Evolutionary conservation across 257 asterid species (phyloP), one percentile per base, ranked within the genome.

Genomic region (Solanum bukasovii): DNA sequence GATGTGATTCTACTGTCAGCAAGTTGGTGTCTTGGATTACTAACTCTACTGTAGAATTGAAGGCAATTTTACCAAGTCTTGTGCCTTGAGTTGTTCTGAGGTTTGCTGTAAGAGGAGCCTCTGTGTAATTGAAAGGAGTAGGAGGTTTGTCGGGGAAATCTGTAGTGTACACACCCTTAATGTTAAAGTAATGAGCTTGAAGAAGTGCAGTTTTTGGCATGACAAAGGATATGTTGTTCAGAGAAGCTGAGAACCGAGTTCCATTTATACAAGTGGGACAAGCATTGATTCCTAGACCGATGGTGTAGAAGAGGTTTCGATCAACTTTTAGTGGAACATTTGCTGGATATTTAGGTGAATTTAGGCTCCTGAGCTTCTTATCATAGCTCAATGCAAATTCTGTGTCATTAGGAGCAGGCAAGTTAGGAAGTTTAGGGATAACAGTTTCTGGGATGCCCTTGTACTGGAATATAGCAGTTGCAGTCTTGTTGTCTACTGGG

Each of bases 401-500:
- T 23, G 93, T 90, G 87, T 92, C 93, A 44, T 93, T 92, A 9
- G 89, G 88, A n/a, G 88, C 56, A 2, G 96, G 94, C 38, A 94
- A 34, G 3, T 82, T 37, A 20, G 94, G 93, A 21, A 90, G 87
- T 18, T 34, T 77, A 12, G 92, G 93, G 5, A 89, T 5, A 44
- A 90, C 14, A 6, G 93, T 86, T 5, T 87, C 84, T 14, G 94
- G 90, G 34, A 89, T 85, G 84, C 91, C 90, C 86, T 92, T 91
- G 91, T 92, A 92, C 59, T 92, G 92, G 10, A 93, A 88, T 46
- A 92, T 91, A 67, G 91, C 94, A 34, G 92, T 91, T 35, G 94
- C 94, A 5, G 94, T 91, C 42, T 88, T 92, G 89, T 93, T 92
- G 91, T 93, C 94, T 29, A 93, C 52, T 10, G 96, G 18, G 29